A percentile compares a stretch with the other conserved stretches of the same genome.
Conservation (phyloP, 164 flowering plant genomes). For the Nymphaea colorata region DNA sequence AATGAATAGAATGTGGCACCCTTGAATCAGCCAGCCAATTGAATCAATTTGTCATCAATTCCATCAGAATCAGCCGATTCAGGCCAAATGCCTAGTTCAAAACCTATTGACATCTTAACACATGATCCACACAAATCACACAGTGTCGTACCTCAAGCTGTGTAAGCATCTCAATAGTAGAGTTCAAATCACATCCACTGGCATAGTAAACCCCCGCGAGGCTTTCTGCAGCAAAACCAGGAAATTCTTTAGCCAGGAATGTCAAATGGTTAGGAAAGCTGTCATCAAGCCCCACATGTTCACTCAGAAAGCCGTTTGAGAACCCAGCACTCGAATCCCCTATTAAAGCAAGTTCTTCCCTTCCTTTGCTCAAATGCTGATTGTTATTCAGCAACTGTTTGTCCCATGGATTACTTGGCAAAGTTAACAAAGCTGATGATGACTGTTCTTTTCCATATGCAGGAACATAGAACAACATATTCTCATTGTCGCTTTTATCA, state of each 20-base stretch:
- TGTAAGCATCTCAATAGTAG: slow-evolving; percentile 89
- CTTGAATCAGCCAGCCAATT: too few relatives aligned
- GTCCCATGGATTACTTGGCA: slow-evolving; percentile 57
- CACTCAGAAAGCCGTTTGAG: slow-evolving; percentile 32
- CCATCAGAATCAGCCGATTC: too few relatives aligned
- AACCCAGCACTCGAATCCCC: slow-evolving; percentile 37
- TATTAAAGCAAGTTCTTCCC: slow-evolving; percentile 31
- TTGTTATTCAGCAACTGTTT: slow-evolving; percentile 33
- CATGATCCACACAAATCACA: too few relatives aligned
- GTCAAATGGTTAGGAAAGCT: slow-evolving; percentile 51
- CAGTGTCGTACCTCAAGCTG: slow-evolving; percentile 76
- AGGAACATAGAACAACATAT: slow-evolving; percentile 35
- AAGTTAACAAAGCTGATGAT: slow-evolving; percentile 4
- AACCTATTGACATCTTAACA: too few relatives aligned
- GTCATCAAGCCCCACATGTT: slow-evolving; percentile 34
- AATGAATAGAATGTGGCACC: too few relatives aligned
- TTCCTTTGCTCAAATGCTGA: slow-evolving; percentile 28
- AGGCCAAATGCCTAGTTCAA: too few relatives aligned
- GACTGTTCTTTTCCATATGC: slow-evolving; percentile 45
- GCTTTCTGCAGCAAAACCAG: slow-evolving; percentile 95
- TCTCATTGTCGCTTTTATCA: slow-evolving; percentile 37
- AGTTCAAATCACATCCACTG: slow-evolving; percentile 77
- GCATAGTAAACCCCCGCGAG: slow-evolving; percentile 84
- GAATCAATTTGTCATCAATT: too few relatives aligned
- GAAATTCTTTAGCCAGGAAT: slow-evolving; percentile 73